A percentile compares a stretch with the other conserved stretches of the same genome.
These are phyloP conservation scores for Aphanomyces astaci DNA, from an alignment of 352 stramenopile genomes.

Conservation along the genomic window DNA sequence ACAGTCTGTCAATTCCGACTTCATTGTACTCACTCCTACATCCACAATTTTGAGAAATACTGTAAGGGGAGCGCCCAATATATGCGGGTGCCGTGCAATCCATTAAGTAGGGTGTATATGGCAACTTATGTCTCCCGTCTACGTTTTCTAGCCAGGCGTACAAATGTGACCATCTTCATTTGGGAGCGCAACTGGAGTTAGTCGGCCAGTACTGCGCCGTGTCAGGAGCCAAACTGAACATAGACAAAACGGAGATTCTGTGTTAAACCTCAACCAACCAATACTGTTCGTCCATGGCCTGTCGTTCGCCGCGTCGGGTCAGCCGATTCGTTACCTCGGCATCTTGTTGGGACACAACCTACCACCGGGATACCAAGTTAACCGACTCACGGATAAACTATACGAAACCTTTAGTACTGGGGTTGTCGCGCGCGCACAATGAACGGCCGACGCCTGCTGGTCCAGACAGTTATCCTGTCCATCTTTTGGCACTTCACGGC, in stretches of 20 bases:
- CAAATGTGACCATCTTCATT: too few species aligned
- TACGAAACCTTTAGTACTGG: slow-evolving; percentile 1
- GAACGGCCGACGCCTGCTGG: neutral
- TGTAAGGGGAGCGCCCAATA: too few species aligned
- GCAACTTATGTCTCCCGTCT: too few species aligned
- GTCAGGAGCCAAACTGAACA: neutral
- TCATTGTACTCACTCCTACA: too few species aligned
- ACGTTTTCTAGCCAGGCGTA: too few species aligned
- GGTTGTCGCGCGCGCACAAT: slow-evolving; percentile 14
- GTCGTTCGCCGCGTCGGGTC: neutral
- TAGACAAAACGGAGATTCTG: neutral
- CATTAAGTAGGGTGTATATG: too few species aligned
- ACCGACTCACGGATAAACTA: neutral
- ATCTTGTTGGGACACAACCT: neutral
- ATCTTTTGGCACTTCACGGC: slow-evolving; percentile 15
- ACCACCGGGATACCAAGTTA: neutral
- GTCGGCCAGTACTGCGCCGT: neutral
- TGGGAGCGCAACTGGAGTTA: neutral
- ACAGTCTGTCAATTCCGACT: too few species aligned
- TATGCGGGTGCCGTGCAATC: too few species aligned
- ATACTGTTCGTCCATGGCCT: neutral
- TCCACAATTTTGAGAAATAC: too few species aligned
- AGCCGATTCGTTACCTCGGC: neutral
- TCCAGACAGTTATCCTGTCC: neutral
- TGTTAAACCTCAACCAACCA: neutral